phyloP scores from a whole-genome alignment of 108 stramenopile species.

The Nitzschia palea region DNA sequence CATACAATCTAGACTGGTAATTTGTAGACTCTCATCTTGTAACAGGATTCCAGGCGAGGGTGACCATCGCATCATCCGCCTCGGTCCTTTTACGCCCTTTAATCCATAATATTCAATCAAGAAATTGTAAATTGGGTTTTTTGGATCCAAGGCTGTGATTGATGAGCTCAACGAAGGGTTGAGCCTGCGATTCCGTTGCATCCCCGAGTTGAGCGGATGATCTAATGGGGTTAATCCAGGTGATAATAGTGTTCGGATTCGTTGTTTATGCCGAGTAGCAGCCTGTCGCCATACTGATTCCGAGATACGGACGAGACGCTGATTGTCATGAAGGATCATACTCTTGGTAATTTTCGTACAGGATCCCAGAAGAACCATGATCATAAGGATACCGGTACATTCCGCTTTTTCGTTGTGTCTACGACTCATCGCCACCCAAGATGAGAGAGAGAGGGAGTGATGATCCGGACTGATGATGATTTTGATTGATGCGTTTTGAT shows the following conservation, averaged over 20 bases:
- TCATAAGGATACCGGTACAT: too few species aligned
- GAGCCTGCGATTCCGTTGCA: slow-evolving; percentile 1
- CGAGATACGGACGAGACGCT: slow-evolving; percentile 23
- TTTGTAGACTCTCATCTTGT: neutral
- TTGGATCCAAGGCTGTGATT: slow-evolving; percentile 59
- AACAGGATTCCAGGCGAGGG: slow-evolving; percentile 46
- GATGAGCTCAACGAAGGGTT: neutral
- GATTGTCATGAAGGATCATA: neutral
- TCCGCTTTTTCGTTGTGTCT: too few species aligned
- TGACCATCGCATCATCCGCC: slow-evolving; percentile 62
- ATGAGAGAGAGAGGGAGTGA: too few species aligned
- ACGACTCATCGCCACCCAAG: too few species aligned
- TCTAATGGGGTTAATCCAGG: slow-evolving; percentile 41
- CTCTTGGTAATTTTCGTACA: neutral
- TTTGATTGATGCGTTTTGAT: too few species aligned
- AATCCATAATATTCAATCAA: slow-evolving; percentile 86
- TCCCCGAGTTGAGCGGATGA: slow-evolving; percentile 34
- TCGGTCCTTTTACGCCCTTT: slow-evolving; percentile 64
- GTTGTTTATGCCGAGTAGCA: slow-evolving; percentile 30
- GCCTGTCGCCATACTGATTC: slow-evolving; percentile 43
- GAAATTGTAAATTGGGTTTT: slow-evolving; percentile 84
- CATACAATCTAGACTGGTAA: slow-evolving; percentile 12
- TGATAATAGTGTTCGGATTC: slow-evolving; percentile 30
- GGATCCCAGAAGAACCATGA: too few species aligned
- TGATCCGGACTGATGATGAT: too few species aligned